Conservation (phyloP, 306 rosid species). For the Cicer yamashitae region DNA sequence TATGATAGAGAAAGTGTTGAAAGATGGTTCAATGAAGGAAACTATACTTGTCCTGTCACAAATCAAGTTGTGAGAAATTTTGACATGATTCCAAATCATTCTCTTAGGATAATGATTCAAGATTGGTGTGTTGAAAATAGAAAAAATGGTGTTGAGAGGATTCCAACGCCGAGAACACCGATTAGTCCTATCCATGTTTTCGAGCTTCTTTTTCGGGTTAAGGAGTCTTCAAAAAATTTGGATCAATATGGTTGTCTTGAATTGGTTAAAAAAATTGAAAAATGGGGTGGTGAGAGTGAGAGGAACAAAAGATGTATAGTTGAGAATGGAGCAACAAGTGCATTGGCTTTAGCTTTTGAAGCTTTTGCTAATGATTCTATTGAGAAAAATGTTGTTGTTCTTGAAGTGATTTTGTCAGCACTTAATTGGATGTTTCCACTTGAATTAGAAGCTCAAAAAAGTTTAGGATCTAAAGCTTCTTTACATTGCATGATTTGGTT, state of each 20-base stretch:
- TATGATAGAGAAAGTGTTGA: slow-evolving; percentile 75
- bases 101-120: slow-evolving; percentile 70
- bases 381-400: slow-evolving; percentile 46
- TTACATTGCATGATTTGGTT: slow-evolving; percentile 67
- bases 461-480: slow-evolving; percentile 62
- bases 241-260: slow-evolving; percentile 58
- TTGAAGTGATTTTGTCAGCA: slow-evolving; percentile 62
- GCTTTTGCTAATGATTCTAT: slow-evolving; percentile 55
- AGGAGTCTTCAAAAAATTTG: slow-evolving; percentile 33
- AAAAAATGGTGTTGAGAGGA: slow-evolving; percentile 61
- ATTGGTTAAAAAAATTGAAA: slow-evolving; percentile 51
- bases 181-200: slow-evolving; percentile 51
- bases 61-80: slow-evolving; percentile 58
- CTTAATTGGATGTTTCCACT: slow-evolving; percentile 74
- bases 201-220: slow-evolving; percentile 46
- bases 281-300: slow-evolving; percentile 63
- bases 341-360: slow-evolving; percentile 60
- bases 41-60: slow-evolving; percentile 69
- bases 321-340: slow-evolving; percentile 57
- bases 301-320: slow-evolving; percentile 59
- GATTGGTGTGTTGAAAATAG: slow-evolving; percentile 73
- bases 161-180: slow-evolving; percentile 73
- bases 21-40: slow-evolving; percentile 74
- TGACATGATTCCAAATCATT: slow-evolving; percentile 73
- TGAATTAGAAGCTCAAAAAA: slow-evolving; percentile 56